Evolutionary conservation across 148 eudicot genomes (phyloP).

Genomic region (Cornus florida): DNA sequence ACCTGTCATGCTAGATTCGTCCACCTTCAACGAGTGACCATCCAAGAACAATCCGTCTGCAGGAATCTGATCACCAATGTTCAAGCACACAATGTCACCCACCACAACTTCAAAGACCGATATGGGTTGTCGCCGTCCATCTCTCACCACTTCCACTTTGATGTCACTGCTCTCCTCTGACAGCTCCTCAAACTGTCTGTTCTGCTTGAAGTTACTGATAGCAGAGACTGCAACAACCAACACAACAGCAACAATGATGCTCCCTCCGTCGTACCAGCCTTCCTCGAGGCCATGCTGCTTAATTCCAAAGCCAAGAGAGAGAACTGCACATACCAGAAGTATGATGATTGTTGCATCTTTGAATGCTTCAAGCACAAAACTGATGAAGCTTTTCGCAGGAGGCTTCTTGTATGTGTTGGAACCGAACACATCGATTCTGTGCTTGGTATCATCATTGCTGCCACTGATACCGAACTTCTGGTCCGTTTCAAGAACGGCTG

Average conservation of each 20-base stretch:
- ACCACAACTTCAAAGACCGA: conserved; percentile 41
- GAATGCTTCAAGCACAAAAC: neutral
- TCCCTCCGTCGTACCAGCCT: conserved; percentile 59
- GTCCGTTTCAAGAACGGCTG: neutral
- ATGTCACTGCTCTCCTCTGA: too few species aligned
- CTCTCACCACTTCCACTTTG: conserved; percentile 2
- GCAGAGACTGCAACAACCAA: conserved; percentile 40
- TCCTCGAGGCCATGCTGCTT: conserved; percentile 35
- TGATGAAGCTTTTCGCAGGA: neutral
- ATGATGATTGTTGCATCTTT: neutral
- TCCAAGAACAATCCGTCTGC: conserved; percentile 39
- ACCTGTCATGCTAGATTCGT: conserved; percentile 42
- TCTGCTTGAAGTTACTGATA: conserved; percentile 33
- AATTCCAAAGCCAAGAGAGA: conserved; percentile 8
- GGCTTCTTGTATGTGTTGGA: neutral
- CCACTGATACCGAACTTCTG: neutral
- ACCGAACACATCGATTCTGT: neutral
- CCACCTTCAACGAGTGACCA: conserved; percentile 29
- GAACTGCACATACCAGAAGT: neutral
- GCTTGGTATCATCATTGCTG: too few species aligned
- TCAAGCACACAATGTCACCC: conserved; percentile 33
- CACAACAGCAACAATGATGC: conserved; percentile 42
- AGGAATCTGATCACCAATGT: conserved; percentile 38
- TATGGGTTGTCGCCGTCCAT: too few species aligned
- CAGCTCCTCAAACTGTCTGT: too few species aligned